Percentiles rank a stretch among this genome's conserved stretches.
Conservation (phyloP, 202 grass and related monocot genomes). For the Thinopyrum obtusiflorum region DNA sequence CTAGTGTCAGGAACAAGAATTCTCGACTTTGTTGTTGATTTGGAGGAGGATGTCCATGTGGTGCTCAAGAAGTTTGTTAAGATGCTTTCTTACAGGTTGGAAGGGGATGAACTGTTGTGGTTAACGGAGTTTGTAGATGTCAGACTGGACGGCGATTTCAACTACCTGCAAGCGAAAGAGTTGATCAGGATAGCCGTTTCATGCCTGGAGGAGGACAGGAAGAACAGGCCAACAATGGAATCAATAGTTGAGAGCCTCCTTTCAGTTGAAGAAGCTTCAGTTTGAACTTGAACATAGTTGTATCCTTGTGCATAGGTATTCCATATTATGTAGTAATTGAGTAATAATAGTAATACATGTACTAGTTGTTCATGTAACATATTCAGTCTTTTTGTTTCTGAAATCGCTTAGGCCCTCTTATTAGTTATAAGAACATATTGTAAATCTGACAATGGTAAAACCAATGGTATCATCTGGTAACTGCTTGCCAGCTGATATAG, state of each 20-base stretch:
- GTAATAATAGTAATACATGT: background rate
- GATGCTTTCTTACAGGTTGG: slow-evolving; percentile 33
- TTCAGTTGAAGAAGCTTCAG: slow-evolving; percentile 18
- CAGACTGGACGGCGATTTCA: slow-evolving; percentile 43
- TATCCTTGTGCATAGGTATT: background rate
- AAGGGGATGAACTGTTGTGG: slow-evolving; percentile 33
- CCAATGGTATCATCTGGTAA: background rate
- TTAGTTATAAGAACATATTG: background rate
- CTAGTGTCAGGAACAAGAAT: slow-evolving; percentile 39
- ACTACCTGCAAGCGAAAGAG: slow-evolving; percentile 35
- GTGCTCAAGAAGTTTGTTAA: slow-evolving; percentile 40
- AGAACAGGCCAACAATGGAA: slow-evolving; percentile 54
- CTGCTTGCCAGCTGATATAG: background rate
- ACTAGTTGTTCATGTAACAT: background rate
- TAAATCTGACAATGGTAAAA: background rate
- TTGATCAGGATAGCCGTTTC: slow-evolving; percentile 47
- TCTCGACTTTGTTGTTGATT: slow-evolving; percentile 33
- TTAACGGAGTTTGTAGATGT: slow-evolving; percentile 47
- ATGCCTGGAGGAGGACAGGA: slow-evolving; percentile 60
- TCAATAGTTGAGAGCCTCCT: slow-evolving; percentile 41
- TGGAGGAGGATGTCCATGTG: slow-evolving; percentile 19
- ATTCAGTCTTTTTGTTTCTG: background rate
- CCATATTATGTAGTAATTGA: background rate
- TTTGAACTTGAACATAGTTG: background rate
- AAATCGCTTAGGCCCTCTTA: background rate